These are phyloP conservation scores for Persicaria tinctoria DNA, from an alignment of 148 eudicot species.

Conservation along the genomic window DNA sequence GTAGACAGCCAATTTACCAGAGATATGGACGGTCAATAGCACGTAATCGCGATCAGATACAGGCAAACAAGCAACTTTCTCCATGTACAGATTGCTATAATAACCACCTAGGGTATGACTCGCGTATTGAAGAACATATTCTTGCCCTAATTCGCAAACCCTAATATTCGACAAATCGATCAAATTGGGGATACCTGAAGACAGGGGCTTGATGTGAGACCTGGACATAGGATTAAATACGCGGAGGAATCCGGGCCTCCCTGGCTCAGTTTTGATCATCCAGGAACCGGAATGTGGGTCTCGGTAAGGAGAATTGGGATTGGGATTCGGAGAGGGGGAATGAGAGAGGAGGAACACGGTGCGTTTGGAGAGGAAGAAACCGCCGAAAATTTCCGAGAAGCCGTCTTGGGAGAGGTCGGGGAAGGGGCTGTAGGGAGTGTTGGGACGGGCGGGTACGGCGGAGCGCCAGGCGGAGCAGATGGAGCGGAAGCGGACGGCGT, in stretches of 20 bases:
- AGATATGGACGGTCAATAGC: conserved; percentile 59
- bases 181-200: conserved; percentile 25
- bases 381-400: conserved; percentile 38
- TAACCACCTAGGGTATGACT: conserved; percentile 37
- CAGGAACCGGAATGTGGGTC: conserved; percentile 24
- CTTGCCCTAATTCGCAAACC: conserved; percentile 47
- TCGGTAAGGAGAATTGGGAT: neutral
- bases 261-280: conserved; percentile 62
- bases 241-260: conserved; percentile 25
- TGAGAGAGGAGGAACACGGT: conserved; percentile 30
- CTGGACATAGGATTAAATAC: conserved; percentile 43
- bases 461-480: conserved; percentile 68
- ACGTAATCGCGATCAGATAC: conserved; percentile 24
- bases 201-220: conserved; percentile 29
- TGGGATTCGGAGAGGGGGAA: neutral
- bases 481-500: conserved; percentile 56
- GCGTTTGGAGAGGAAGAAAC: conserved; percentile 56
- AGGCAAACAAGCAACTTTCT: conserved; percentile 48
- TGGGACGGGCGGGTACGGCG: conserved; percentile 14
- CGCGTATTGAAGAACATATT: conserved; percentile 44
- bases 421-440: conserved; percentile 15
- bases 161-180: conserved; percentile 33
- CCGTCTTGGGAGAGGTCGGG: conserved; percentile 42
- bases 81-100: conserved; percentile 43
- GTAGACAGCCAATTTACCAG: conserved; percentile 60